Conservation (phyloP, 2,329 filamentous ascomycete species). For the Cladosporium sp. region DNA sequence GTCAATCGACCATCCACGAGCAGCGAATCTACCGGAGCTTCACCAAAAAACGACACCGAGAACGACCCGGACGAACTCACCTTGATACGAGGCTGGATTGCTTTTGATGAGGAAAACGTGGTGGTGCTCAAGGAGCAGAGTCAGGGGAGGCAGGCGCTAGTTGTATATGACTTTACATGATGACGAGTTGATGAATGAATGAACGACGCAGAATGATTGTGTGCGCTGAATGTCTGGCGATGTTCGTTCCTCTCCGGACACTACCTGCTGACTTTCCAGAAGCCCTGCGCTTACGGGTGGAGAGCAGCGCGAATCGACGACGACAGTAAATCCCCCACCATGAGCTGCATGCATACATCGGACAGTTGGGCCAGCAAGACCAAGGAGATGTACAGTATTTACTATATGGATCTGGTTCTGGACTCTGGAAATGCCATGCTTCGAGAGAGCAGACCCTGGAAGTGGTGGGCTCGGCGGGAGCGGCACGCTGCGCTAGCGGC, state of each 20-base stretch:
- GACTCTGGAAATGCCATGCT: neutral
- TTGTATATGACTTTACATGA: constrained; percentile 86
- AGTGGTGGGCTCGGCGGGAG: neutral
- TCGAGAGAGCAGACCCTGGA: neutral
- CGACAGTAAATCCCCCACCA: too few species aligned
- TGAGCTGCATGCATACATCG: neutral
- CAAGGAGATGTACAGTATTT: too few species aligned
- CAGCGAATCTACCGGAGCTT: too few species aligned
- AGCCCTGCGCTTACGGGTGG: neutral
- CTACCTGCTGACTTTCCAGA: neutral
- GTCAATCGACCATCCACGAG: constrained; percentile 7
- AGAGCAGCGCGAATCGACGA: neutral
- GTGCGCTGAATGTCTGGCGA: neutral
- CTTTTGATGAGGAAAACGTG: constrained; percentile 91
- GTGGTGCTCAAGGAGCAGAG: constrained; percentile 75
- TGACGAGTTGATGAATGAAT: constrained; percentile 13
- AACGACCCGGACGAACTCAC: constrained; percentile 35
- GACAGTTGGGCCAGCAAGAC: neutral
- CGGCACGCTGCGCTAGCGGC: neutral
- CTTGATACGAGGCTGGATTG: constrained; percentile 66
- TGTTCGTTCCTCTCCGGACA: neutral
- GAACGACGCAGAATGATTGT: constrained; percentile 5
- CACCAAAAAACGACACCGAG: neutral
- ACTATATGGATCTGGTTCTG: neutral
- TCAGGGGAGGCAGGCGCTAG: constrained; percentile 69